Conservation (phyloP, 106 monocot species). For the Allium fistulosum region DNA sequence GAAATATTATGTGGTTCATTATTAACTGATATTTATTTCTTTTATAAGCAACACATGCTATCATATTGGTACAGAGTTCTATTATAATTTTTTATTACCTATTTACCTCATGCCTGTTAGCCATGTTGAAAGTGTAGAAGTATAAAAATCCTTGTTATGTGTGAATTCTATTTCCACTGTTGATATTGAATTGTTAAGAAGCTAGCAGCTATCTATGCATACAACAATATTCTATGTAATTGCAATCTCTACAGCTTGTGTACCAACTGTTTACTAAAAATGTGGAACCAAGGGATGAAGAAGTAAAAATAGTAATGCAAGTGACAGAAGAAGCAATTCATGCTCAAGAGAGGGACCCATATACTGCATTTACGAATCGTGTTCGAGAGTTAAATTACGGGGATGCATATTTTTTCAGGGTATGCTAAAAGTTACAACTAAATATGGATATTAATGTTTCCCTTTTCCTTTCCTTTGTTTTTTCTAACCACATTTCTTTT, state of each 20-base stretch:
- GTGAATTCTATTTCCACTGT: no score
- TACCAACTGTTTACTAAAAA: constrained; percentile 93
- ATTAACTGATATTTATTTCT: no score
- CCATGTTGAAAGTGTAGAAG: no score
- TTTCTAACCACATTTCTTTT: constrained; percentile 8
- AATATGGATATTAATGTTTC: not conserved
- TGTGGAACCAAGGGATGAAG: constrained; percentile 86
- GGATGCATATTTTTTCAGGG: constrained; percentile 90
- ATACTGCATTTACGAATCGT: constrained; percentile 91
- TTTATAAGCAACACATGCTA: no score
- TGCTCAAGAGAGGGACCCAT: constrained; percentile 99
- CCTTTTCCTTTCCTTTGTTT: not conserved
- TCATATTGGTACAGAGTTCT: no score
- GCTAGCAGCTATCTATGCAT: no score
- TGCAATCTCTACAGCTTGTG: constrained; percentile 63
- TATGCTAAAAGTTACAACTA: constrained; percentile 15
- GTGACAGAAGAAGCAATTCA: constrained; percentile 96
- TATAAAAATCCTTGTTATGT: no score
- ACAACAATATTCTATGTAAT: not conserved
- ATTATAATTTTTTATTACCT: no score
- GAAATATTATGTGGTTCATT: no score
- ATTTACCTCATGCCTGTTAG: no score
- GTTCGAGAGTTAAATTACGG: constrained; percentile 94
- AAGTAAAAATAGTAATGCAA: constrained; percentile 99
- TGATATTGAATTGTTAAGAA: no score